A percentile compares a stretch with the other conserved stretches of the same genome.
Conservation (phyloP, 768 basidiomycete genomes). For the Mycena rosella region DNA sequence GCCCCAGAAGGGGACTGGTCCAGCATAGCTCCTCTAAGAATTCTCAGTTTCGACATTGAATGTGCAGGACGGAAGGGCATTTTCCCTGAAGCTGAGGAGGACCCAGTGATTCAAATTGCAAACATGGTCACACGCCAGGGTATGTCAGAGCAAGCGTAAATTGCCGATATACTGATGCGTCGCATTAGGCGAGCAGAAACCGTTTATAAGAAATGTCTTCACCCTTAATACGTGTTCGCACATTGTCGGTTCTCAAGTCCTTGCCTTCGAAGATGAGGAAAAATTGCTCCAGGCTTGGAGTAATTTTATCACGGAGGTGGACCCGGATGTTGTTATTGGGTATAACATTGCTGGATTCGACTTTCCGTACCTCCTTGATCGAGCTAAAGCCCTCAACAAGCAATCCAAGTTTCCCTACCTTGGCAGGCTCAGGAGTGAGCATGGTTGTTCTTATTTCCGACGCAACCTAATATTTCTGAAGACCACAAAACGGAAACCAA, state of each 20-base stretch:
- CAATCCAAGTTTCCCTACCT: constrained; percentile 76
- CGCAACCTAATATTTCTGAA: constrained; percentile 46
- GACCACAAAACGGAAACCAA: constrained; percentile 85
- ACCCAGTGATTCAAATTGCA: constrained; percentile 98
- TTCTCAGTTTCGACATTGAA: constrained; percentile 98
- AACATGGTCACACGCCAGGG: constrained; percentile 99
- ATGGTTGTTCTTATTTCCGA: neutral
- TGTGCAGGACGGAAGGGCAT: constrained; percentile 98
- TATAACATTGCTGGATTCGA: constrained; percentile 97
- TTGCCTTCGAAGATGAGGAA: constrained; percentile 82
- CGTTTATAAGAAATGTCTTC: constrained; percentile 97
- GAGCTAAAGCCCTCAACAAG: constrained; percentile 89
- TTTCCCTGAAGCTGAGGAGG: constrained; percentile 90
- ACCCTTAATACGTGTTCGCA: constrained; percentile 94
- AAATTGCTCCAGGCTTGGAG: constrained; percentile 88
- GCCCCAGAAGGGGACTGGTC: constrained; percentile 94
- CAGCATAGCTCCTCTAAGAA: constrained; percentile 90
- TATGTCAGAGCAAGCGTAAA: constrained; percentile 45
- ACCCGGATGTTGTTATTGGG: constrained; percentile 96
- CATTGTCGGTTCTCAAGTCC: constrained; percentile 98
- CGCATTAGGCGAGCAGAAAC: constrained; percentile 83
- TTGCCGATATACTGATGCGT: constrained; percentile 7
- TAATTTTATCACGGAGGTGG: constrained; percentile 89
- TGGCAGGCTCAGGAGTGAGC: constrained; percentile 79
- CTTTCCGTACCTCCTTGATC: constrained; percentile 94